These are phyloP conservation scores for Lichtheimia corymbifera DNA, from an alignment of 371 early-diverging fungal species.

Conservation along the genomic window DNA sequence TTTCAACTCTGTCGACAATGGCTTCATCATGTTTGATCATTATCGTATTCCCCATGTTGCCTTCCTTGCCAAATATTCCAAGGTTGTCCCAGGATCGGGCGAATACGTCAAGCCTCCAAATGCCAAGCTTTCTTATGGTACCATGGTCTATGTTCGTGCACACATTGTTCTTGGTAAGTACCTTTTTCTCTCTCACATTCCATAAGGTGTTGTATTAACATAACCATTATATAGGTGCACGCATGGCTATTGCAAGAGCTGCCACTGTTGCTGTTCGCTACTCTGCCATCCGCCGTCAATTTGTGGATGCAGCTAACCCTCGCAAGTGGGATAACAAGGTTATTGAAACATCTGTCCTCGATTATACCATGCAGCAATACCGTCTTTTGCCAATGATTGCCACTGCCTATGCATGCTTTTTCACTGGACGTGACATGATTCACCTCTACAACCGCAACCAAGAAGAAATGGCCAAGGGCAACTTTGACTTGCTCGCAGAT, in stretches of 20 bases:
- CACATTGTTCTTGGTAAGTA: constrained; percentile 56
- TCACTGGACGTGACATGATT: constrained; percentile 67
- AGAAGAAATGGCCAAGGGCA: constrained; percentile 54
- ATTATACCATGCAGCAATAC: constrained; percentile 78
- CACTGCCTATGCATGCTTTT: constrained; percentile 71
- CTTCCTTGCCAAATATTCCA: constrained; percentile 80
- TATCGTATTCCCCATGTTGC: constrained; percentile 78
- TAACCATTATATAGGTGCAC: constrained; percentile 22
- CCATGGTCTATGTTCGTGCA: constrained; percentile 77
- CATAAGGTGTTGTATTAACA: background rate
- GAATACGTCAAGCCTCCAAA: constrained; percentile 68
- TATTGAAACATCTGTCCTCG: constrained; percentile 72
- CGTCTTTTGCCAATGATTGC: constrained; percentile 75
- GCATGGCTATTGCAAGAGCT: constrained; percentile 57
- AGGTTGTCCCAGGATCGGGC: constrained; percentile 67
- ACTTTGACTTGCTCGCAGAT: constrained; percentile 67
- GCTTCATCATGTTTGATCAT: constrained; percentile 77
- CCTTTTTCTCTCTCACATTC: background rate
- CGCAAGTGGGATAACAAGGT: constrained; percentile 36
- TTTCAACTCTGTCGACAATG: constrained; percentile 82
- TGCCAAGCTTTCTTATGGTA: constrained; percentile 74
- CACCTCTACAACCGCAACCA: constrained; percentile 62
- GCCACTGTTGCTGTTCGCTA: constrained; percentile 51
- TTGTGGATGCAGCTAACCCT: constrained; percentile 50
- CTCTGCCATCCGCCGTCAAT: constrained; percentile 53